These are phyloP conservation scores for Psilocybe cubensis DNA, from an alignment of 768 basidiomycete genomes.

Conservation along the genomic window DNA sequence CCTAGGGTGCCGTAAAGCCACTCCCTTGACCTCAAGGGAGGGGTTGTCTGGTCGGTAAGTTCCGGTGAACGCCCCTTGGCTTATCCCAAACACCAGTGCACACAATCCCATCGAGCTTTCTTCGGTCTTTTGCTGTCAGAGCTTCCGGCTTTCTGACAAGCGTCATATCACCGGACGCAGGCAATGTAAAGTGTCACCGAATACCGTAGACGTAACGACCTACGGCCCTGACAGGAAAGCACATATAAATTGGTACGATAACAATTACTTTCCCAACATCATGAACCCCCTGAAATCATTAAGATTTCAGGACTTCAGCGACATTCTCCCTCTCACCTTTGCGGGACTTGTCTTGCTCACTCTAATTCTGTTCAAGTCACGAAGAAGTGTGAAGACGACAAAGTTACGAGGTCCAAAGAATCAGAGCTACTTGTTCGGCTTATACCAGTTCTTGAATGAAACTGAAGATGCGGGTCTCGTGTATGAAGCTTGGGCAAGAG, in stretches of 20 bases:
- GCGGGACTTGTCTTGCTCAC: not conserved
- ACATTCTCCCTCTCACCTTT: not conserved
- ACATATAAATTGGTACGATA: slow-evolving; percentile 1
- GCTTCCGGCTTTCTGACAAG: no score
- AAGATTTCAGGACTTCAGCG: not conserved
- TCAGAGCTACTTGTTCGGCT: slow-evolving; percentile 46
- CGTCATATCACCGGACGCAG: no score
- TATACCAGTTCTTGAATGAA: slow-evolving; percentile 28
- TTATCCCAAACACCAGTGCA: no score
- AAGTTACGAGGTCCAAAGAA: slow-evolving; percentile 46
- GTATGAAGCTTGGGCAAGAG: slow-evolving; percentile 48
- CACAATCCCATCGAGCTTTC: no score
- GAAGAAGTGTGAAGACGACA: slow-evolving; percentile 25
- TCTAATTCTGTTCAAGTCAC: not conserved
- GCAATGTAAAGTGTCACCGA: no score
- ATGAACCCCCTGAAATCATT: not conserved
- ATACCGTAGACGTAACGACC: no score
- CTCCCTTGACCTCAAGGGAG: no score
- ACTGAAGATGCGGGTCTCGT: slow-evolving; percentile 32
- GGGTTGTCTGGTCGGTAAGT: no score
- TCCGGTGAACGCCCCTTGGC: no score
- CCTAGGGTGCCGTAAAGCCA: no score
- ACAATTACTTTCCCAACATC: not conserved
- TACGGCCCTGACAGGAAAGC: no score
- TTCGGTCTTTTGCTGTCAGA: no score